Evolutionary conservation across 768 basidiomycete species (phyloP).

Genomic region (Lentinula boryana): DNA sequence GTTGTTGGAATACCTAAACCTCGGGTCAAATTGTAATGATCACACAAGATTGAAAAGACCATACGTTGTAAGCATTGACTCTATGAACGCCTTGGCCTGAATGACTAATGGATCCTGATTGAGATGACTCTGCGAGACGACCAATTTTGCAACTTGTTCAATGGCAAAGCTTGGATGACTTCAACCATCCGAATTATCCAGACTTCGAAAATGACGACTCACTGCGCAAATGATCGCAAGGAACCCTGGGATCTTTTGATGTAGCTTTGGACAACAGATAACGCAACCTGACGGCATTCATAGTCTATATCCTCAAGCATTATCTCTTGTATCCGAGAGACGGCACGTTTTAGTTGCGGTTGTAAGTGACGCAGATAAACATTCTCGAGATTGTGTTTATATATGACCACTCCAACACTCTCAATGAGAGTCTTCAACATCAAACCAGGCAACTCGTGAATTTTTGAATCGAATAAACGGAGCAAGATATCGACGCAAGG

Average conservation of each 20-base stretch:
- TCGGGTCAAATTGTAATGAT: background rate
- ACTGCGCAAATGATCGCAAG: conserved; percentile 51
- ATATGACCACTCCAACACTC: conserved; percentile 55
- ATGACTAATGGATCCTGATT: conserved; percentile 52
- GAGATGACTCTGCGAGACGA: conserved; percentile 40
- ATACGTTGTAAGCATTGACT: conserved; percentile 43
- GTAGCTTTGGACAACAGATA: conserved; percentile 57
- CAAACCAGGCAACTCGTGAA: conserved; percentile 47
- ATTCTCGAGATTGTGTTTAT: conserved; percentile 70
- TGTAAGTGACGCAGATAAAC: conserved; percentile 49
- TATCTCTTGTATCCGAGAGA: conserved; percentile 45
- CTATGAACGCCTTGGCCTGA: conserved; percentile 53
- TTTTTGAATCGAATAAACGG: conserved; percentile 36
- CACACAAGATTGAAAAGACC: background rate
- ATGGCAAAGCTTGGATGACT: conserved; percentile 39
- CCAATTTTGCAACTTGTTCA: conserved; percentile 42
- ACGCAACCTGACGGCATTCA: conserved; percentile 59
- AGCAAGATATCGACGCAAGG: conserved; percentile 58
- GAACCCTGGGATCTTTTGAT: conserved; percentile 54
- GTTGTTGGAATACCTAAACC: conserved; percentile 45
- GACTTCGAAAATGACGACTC: conserved; percentile 12
- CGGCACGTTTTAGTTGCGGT: conserved; percentile 42
- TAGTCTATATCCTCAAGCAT: conserved; percentile 51
- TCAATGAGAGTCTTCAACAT: conserved; percentile 60
- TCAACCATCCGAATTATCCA: background rate